Evolutionary conservation across 805 yeast genomes (phyloP).

Genomic region (Yamadazyma sp.): DNA sequence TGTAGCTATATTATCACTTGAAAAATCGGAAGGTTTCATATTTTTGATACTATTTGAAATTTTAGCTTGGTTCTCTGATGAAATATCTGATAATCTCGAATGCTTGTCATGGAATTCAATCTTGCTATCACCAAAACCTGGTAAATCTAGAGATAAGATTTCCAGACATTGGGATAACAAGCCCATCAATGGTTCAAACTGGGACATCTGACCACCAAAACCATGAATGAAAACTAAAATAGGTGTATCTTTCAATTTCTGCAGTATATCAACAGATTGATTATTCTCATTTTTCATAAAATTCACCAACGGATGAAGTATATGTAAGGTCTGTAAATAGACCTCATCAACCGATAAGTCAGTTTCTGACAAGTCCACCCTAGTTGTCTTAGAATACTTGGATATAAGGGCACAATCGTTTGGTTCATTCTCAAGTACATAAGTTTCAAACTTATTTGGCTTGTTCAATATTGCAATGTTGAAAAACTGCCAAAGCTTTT

Average conservation of each 20-base stretch:
- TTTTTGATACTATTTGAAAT: slow-evolving; percentile 26
- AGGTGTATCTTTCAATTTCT: slow-evolving; percentile 50
- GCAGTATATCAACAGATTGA: slow-evolving; percentile 19
- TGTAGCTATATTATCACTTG: slow-evolving; percentile 39
- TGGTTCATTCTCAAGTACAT: slow-evolving; percentile 42
- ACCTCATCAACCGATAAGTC: slow-evolving; percentile 29
- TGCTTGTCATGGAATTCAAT: slow-evolving; percentile 12
- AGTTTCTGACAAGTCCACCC: slow-evolving; percentile 29
- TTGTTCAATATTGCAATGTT: slow-evolving; percentile 16
- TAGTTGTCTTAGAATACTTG: slow-evolving; percentile 42
- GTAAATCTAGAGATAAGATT: slow-evolving; percentile 72
- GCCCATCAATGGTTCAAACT: slow-evolving; percentile 72
- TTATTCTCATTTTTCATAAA: slow-evolving; percentile 26
- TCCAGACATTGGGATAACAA: slow-evolving; percentile 60
- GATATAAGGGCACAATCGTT: slow-evolving; percentile 54
- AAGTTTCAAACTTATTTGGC: slow-evolving; percentile 40
- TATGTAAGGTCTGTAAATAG: slow-evolving; percentile 40
- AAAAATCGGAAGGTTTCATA: slow-evolving; percentile 41
- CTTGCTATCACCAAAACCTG: slow-evolving; percentile 75
- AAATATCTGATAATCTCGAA: slow-evolving; percentile 19
- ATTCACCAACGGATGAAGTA: slow-evolving; percentile 48
- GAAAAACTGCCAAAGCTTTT: slow-evolving; percentile 25
- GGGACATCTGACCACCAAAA: slow-evolving; percentile 84
- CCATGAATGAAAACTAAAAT: slow-evolving; percentile 76
- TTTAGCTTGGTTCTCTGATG: slow-evolving; percentile 28